phyloP scores from a whole-genome alignment of 768 basidiomycete species.

The Psilocybe tampanensis region DNA sequence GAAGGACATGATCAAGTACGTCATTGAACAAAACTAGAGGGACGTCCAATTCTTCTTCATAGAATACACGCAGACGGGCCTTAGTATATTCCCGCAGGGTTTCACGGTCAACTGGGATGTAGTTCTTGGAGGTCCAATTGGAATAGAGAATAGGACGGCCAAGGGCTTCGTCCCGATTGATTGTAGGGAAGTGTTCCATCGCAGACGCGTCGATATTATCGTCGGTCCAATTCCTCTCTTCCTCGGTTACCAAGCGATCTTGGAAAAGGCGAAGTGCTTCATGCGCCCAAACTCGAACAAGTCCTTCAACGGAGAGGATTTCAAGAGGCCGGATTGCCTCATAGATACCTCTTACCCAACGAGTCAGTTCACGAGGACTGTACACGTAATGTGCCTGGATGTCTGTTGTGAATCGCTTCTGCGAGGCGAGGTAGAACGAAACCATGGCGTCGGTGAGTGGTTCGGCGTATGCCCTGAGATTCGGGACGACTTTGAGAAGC shows the following conservation, averaged over 20 bases:
- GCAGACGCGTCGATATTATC: slow-evolving; percentile 86
- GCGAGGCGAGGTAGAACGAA: slow-evolving; percentile 90
- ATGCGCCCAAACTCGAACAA: slow-evolving; percentile 97
- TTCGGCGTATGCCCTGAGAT: slow-evolving; percentile 88
- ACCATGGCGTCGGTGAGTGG: slow-evolving; percentile 99
- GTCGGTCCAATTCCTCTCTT: slow-evolving; percentile 95
- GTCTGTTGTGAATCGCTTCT: slow-evolving; percentile 93
- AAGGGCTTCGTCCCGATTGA: slow-evolving; percentile 86
- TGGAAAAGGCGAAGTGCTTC: slow-evolving; percentile 97
- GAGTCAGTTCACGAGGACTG: slow-evolving; percentile 96
- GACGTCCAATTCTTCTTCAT: slow-evolving; percentile 98
- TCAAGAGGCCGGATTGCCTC: slow-evolving; percentile 96
- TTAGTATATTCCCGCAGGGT: slow-evolving; percentile 94
- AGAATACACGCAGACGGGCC: slow-evolving; percentile 95
- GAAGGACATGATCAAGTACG: slow-evolving; percentile 95
- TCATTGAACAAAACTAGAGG: slow-evolving; percentile 98
- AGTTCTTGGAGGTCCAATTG: slow-evolving; percentile 98
- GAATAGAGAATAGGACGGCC: slow-evolving; percentile 93
- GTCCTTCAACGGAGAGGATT: slow-evolving; percentile 89
- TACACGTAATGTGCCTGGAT: slow-evolving; percentile 99
- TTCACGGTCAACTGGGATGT: slow-evolving; percentile 94
- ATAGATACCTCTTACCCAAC: slow-evolving; percentile 97
- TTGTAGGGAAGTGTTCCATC: slow-evolving; percentile 90
- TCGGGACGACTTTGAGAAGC: slow-evolving; percentile 92
- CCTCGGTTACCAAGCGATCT: slow-evolving; percentile 92